Evolutionary conservation across 257 asterid genomes (phyloP), one percentile per base, ranked within the genome.

Genomic region (Jasminum sambac): DNA sequence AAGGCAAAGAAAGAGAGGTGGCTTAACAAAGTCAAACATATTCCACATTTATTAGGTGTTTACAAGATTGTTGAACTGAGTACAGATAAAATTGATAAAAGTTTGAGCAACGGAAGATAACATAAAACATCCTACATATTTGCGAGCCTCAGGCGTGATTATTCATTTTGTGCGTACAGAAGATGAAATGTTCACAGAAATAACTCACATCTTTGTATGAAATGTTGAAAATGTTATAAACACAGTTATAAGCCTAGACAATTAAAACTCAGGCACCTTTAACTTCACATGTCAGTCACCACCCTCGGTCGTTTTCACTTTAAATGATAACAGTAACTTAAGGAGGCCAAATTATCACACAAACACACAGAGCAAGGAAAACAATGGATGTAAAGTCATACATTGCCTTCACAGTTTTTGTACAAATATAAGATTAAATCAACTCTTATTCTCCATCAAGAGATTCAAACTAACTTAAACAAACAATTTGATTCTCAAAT

Each of bases 371-470:
- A 55, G 8, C 14, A 21, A 55, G 4, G 23, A 10, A 26, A 55
- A 55, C 34, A 21, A 30, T 30, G 13, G 14, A 24, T 23, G 26
- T 5, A 3, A 55, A 55, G 26, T 19, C 34, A 55, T 55, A 21
- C 14, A 8, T 52, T 21, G 13, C 30, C 61, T 17, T 17, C 13
- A 21, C 11, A 21, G 19, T 55, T 55, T 21, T 21, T 1, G 26
- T 55, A 7, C 19, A n/a, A 25, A 46, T 76, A 41, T 17, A 39
- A n/a, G 63, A 69, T 14, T 5, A 62, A 36, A 67, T 40, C 42
- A 71, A 52, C 7, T n/a, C 8, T 48, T 8, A 48, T 21, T 21
- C 10, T 21, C 19, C 61, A 17, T 55, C 30, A 19, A 55, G 61
- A 55, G 21, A 55, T 17, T 10, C 61, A 52, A 25, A 19, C 6